phyloP scores from a whole-genome alignment of 768 basidiomycete genomes.

The Chalciporus pseudorubinellus region DNA sequence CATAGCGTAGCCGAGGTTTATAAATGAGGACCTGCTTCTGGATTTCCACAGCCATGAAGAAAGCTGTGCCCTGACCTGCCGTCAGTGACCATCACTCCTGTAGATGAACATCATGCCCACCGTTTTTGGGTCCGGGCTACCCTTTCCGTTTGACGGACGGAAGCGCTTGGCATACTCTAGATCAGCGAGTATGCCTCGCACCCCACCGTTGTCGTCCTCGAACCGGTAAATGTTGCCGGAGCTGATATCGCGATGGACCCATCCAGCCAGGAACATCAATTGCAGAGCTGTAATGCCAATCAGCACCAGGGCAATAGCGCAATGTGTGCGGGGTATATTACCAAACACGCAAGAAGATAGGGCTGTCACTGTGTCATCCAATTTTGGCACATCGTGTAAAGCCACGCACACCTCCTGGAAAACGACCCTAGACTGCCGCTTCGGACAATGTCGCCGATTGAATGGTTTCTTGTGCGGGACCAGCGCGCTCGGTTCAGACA shows the following conservation, averaged over 20 bases:
- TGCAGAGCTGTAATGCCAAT: neutral
- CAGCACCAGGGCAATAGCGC: neutral
- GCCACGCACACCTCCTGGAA: neutral
- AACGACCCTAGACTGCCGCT: neutral
- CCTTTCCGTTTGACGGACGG: neutral
- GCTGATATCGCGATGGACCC: no score
- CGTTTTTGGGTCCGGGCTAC: neutral
- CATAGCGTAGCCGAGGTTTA: no score
- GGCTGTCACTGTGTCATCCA: neutral
- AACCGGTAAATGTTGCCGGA: no score
- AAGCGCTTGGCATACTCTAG: neutral
- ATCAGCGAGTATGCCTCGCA: no score
- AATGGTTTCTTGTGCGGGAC: neutral
- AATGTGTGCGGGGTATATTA: no score
- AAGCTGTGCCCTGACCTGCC: no score
- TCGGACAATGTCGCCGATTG: neutral
- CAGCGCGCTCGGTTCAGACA: no score
- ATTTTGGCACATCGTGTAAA: neutral
- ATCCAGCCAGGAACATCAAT: neutral
- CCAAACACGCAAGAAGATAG: no score
- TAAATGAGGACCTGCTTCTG: no score
- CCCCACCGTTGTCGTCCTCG: no score
- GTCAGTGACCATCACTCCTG: no score
- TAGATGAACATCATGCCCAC: constrained; percentile 9
- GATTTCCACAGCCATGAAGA: no score